phyloP scores from a whole-genome alignment of 1,284 basidiomycete species.

The Ceratobasidium theobromae region DNA sequence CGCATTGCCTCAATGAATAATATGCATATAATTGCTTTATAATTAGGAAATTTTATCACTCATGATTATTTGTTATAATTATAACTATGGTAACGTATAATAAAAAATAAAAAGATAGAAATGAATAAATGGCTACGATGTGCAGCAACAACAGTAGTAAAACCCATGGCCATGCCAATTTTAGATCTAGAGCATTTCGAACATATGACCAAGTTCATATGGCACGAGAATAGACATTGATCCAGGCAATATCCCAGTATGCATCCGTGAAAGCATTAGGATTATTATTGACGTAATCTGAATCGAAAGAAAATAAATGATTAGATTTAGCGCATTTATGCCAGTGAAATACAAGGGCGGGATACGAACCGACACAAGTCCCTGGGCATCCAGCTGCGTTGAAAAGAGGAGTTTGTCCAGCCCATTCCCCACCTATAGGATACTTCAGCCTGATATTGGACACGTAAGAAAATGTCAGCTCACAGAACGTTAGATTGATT shows the following conservation, averaged over 20 bases:
- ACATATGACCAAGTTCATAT: neutral
- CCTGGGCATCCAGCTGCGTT: slow-evolving; percentile 52
- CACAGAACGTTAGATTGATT: slow-evolving; percentile 57
- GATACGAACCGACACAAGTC: slow-evolving; percentile 53
- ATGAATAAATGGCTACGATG: no score
- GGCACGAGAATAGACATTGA: slow-evolving; percentile 44
- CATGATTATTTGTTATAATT: no score
- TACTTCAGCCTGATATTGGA: no score
- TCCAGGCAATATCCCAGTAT: slow-evolving; percentile 62
- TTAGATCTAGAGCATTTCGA: neutral
- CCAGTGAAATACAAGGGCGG: no score
- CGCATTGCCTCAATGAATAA: no score
- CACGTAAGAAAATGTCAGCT: no score
- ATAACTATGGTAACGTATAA: no score
- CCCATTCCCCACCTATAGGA: slow-evolving; percentile 58
- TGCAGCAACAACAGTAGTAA: no score
- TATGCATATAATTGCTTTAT: no score
- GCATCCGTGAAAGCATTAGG: slow-evolving; percentile 64
- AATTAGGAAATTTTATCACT: no score
- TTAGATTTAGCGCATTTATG: neutral
- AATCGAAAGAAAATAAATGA: slow-evolving; percentile 3
- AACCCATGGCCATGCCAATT: no score
- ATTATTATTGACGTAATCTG: slow-evolving; percentile 63
- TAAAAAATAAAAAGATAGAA: no score
- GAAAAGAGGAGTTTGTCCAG: slow-evolving; percentile 50